Evolutionary conservation across 2,329 filamentous ascomycete genomes (phyloP).

Genomic region (Kalaharituber pfeilii): DNA sequence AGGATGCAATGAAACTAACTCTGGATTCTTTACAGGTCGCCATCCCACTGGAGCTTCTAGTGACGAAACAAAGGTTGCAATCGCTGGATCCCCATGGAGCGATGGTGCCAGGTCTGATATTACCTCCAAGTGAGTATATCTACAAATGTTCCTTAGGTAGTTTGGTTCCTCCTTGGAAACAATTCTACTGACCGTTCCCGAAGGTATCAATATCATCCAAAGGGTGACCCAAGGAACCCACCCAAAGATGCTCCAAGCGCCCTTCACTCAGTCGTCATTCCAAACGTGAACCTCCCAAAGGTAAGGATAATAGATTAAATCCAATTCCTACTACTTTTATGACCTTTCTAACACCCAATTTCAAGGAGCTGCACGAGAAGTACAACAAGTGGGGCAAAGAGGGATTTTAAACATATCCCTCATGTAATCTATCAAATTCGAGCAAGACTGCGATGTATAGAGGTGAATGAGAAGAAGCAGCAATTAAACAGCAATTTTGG

Average conservation of each 20-base stretch:
- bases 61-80: background rate
- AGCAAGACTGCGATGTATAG: background rate
- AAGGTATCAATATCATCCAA: slow-evolving; percentile 51
- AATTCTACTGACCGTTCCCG: slow-evolving; percentile 24
- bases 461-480: background rate
- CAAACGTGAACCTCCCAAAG: slow-evolving; percentile 83
- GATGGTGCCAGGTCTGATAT: slow-evolving; percentile 49
- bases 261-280: slow-evolving; percentile 84
- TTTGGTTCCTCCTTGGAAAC: slow-evolving; percentile 29
- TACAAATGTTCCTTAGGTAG: background rate
- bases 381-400: slow-evolving; percentile 99
- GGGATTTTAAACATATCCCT: slow-evolving; percentile 44
- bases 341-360: background rate
- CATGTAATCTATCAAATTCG: background rate
- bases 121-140: background rate
- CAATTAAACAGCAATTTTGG: background rate
- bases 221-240: slow-evolving; percentile 56
- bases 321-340: background rate
- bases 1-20: background rate
- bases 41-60: slow-evolving; percentile 54
- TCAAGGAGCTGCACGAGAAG: slow-evolving; percentile 74
- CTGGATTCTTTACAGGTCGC: slow-evolving; percentile 24
- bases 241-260: slow-evolving; percentile 87
- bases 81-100: background rate
- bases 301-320: slow-evolving; percentile 32